Base-by-base conservation (phyloP, 2,329 filamentous ascomycete genomes). In the Pezicula carpinea region DNA sequence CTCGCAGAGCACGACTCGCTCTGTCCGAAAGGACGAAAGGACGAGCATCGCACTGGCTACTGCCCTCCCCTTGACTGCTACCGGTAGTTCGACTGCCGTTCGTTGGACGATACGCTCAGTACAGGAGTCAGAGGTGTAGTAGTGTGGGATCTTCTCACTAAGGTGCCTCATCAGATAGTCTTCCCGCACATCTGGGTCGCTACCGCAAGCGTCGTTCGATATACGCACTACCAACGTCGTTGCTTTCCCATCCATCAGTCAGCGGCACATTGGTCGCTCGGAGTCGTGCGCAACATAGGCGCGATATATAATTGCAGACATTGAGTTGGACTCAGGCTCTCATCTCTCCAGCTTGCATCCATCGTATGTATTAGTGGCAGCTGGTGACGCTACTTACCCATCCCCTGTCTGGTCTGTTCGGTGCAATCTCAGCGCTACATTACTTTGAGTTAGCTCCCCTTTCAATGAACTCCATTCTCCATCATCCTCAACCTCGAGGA, bases 101-200 rank as follows among this genome's bases (percentile, higher is more conserved):
- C 26, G 26, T 29, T 29, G 26, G 26, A 29, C n/a, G n/a, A n/a
- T n/a, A n/a, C n/a, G n/a, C n/a, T n/a, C n/a, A n/a, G n/a, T n/a
- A n/a, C n/a, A n/a, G n/a, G n/a, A n/a, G n/a, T 39, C 36, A 45
- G 40, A 48, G 39, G 33, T 31, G 26, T 29, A 10, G 26, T 29
- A 29, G 23, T 26, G 23, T 29, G 26, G 26, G 26, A 29, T 29
- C 13, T 29, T 29, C 26, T 29, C 33, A 49, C 35, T 49, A 47
- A 43, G 46, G 44, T 47, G 26, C 41, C 46, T 52, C 54, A 32
- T 46, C 38, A 29, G 19, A 40, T 53, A 55, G 55, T 43, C 51
- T 45, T 55, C 51, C 59, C 57, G 44, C 44, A 29, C 46, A 39
- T 52, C 44, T 59, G 55, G 57, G 51, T 60, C 55, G 54, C 52